phyloP scores from a whole-genome alignment of 495 filamentous ascomycete genomes.

The Daldinia concentrica region DNA sequence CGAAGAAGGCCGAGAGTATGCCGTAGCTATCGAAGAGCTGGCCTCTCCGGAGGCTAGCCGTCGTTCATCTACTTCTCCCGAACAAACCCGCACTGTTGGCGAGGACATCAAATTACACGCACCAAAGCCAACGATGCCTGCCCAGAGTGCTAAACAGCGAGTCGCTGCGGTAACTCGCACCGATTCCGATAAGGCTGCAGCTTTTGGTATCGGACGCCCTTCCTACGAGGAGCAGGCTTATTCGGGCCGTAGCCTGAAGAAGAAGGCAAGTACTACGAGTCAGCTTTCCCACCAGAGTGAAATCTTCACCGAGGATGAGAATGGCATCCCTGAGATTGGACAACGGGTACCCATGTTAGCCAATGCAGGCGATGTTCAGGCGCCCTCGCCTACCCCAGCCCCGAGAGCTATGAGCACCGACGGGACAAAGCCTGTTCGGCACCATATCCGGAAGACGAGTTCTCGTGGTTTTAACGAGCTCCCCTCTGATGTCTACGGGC shows the following conservation, averaged over 20 bases:
- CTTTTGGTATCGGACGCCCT: slow-evolving; percentile 79
- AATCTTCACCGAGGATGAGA: slow-evolving; percentile 68
- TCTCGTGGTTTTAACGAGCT: slow-evolving; percentile 56
- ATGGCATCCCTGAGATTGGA: slow-evolving; percentile 91
- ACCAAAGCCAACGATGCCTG: slow-evolving; percentile 86
- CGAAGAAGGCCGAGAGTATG: slow-evolving; percentile 91
- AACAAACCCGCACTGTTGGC: slow-evolving; percentile 80
- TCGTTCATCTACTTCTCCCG: slow-evolving; percentile 54
- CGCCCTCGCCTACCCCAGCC: slow-evolving; percentile 82
- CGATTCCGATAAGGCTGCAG: slow-evolving; percentile 83
- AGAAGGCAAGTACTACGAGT: slow-evolving; percentile 67
- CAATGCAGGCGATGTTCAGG: slow-evolving; percentile 95
- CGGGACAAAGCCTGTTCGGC: slow-evolving; percentile 66
- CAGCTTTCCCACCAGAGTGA: slow-evolving; percentile 59
- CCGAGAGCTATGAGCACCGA: slow-evolving; percentile 62
- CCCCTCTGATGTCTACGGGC: slow-evolving; percentile 82
- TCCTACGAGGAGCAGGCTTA: slow-evolving; percentile 56
- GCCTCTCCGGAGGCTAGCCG: slow-evolving; percentile 45
- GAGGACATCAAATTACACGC: slow-evolving; percentile 87
- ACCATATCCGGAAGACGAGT: slow-evolving; percentile 69
- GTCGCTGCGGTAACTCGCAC: slow-evolving; percentile 87
- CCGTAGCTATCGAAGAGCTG: slow-evolving; percentile 62
- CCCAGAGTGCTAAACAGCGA: slow-evolving; percentile 77
- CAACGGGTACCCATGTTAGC: slow-evolving; percentile 92
- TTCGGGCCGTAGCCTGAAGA: slow-evolving; percentile 61